A percentile compares a stretch with the other conserved stretches of the same genome.
These are phyloP conservation scores for Trapa incisa DNA, from an alignment of 345 rosid species.

Conservation along the genomic window DNA sequence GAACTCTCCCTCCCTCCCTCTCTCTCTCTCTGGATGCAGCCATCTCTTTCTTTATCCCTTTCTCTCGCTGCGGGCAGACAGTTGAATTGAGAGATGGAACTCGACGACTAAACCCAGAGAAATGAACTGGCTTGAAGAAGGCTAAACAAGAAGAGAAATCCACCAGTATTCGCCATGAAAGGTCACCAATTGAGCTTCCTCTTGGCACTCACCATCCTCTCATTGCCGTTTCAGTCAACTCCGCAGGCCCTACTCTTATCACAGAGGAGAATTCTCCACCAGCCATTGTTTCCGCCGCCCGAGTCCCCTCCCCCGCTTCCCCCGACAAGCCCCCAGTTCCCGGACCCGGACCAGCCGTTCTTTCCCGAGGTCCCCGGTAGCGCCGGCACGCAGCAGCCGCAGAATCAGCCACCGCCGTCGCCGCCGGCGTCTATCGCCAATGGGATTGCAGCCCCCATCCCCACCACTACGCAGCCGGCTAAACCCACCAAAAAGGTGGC, in stretches of 20 bases:
- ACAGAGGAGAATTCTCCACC: constrained; percentile 68
- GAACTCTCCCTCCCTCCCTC: constrained; percentile 34
- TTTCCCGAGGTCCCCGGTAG: constrained; percentile 74
- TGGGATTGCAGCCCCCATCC: constrained; percentile 50
- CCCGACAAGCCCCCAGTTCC: constrained; percentile 23
- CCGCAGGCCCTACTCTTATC: background rate
- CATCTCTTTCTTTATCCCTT: background rate
- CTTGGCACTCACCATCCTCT: background rate
- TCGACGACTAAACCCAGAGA: constrained; percentile 6
- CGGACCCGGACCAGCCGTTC: constrained; percentile 72
- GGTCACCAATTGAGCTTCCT: constrained; percentile 16
- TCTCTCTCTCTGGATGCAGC: background rate
- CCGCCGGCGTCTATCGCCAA: constrained; percentile 17
- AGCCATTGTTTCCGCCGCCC: constrained; percentile 69
- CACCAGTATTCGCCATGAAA: constrained; percentile 50
- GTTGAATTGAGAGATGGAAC: background rate
- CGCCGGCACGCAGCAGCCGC: constrained; percentile 24
- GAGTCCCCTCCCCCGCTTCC: constrained; percentile 25
- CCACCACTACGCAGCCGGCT: constrained; percentile 51
- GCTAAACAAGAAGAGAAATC: constrained; percentile 1
- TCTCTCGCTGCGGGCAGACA: no score
- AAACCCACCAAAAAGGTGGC: constrained; percentile 75
- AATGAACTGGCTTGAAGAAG: constrained; percentile 25
- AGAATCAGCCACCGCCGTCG: constrained; percentile 29
- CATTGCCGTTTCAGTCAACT: background rate